Evolutionary conservation across 345 rosid genomes (phyloP).

Genomic region (Rhodamnia rubescens): DNA sequence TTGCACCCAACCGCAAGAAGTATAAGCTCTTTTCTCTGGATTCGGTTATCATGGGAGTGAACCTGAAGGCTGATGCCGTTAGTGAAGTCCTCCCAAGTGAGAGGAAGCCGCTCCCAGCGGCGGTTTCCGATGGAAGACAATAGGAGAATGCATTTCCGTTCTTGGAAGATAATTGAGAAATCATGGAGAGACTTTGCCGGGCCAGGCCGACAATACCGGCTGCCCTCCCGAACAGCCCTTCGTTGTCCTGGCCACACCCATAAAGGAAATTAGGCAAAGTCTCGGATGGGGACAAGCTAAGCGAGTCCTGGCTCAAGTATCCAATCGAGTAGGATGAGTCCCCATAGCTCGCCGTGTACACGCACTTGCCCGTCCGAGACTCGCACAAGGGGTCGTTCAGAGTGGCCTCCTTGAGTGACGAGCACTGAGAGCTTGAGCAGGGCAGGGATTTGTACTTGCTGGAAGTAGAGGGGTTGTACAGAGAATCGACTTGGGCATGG

Average conservation of each 20-base stretch:
- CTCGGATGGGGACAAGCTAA: constrained; percentile 15
- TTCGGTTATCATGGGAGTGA: constrained; percentile 23
- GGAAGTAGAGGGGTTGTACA: constrained; percentile 28
- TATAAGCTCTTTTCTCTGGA: constrained; percentile 16
- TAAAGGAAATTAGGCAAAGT: constrained; percentile 13
- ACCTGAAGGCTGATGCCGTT: constrained; percentile 14
- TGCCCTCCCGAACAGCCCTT: constrained; percentile 29
- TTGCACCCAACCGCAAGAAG: constrained; percentile 12
- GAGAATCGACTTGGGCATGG: constrained; percentile 27
- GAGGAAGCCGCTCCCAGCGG: constrained; percentile 16
- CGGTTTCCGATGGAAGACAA: constrained; percentile 29
- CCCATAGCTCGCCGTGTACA: constrained; percentile 33
- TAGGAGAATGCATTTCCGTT: constrained; percentile 28
- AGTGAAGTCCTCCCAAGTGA: constrained; percentile 16
- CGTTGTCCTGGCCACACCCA: constrained; percentile 45
- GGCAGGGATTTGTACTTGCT: constrained; percentile 12
- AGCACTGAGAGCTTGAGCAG: constrained; percentile 19
- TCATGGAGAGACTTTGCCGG: constrained; percentile 28
- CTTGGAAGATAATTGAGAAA: constrained; percentile 15
- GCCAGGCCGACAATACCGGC: constrained; percentile 36
- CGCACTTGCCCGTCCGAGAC: not conserved
- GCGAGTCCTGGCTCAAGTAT: constrained; percentile 23
- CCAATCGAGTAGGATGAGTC: constrained; percentile 32
- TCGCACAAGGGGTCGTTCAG: constrained; percentile 22
- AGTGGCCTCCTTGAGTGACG: constrained; percentile 22